Base-by-base conservation (phyloP, 2,329 filamentous ascomycete genomes). In the Achaetomium macrosporum region DNA sequence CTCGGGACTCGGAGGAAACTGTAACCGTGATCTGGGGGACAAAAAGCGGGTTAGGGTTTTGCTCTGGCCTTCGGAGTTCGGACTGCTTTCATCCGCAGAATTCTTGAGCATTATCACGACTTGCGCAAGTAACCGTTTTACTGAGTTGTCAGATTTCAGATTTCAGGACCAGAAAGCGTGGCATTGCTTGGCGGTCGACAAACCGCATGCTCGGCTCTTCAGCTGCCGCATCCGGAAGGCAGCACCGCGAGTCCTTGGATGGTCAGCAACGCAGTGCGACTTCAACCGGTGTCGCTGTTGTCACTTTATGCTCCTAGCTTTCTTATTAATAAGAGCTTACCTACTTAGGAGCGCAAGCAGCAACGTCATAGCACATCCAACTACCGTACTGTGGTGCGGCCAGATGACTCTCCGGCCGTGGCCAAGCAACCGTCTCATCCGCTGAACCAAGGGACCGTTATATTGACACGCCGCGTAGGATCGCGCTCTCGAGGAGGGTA, bases 191-290 rank as follows among this genome's bases (percentile, higher is more conserved):
- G 37, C 50, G 37, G 31, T 47, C 47, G n/a, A 8, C n/a, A 15
- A 16, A 5, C 30, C 15, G 17, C 25, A 25, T 25, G 8, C 25
- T 37, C 36, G 25, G 40, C 13, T 11, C 31, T 2, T 31, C 36
- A 54, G 36, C 51, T 54, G 42, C 51, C 46, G 35, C 17, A 37
- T 50, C 12, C 7, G 47, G 42, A 50, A 50, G 51, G 47, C 47
- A 40, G 12, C 46, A 45, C 19, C 30, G 6, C 13, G 40, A 17
- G 42, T 12, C 36, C 36, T 41, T 29, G 33, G 39, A 12, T 50
- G 42, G 48, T 51, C 47, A 50, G 41, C 47, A 29, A 13, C 29
- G 37, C 31, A 36, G 2, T 19, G 29, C 42, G 8, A 16, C n/a
- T 44, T 29, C 33, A 13, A 16, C 13, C 2, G 13, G 35, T 37